Conservation (phyloP, 2,329 filamentous ascomycete genomes). For the Thermothelomyces thermophilus region DNA sequence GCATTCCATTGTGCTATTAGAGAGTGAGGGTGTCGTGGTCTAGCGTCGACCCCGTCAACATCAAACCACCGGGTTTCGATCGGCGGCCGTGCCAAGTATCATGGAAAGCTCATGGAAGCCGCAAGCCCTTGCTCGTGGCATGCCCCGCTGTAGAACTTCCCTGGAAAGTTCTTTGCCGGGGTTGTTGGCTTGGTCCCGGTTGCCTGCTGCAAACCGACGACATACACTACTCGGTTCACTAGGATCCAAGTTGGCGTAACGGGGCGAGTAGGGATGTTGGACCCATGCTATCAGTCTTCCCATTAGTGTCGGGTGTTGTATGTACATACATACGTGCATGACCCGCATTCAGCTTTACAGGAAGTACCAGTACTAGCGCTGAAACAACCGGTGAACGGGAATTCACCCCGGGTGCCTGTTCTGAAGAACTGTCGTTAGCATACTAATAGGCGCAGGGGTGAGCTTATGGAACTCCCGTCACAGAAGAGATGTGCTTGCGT, state of each 20-base stretch:
- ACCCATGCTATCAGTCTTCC: neutral
- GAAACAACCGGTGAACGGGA: too few species aligned
- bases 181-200: neutral
- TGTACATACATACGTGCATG: too few species aligned
- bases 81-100: neutral
- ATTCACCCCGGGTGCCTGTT: too few species aligned
- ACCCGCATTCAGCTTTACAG: too few species aligned
- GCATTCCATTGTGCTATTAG: neutral
- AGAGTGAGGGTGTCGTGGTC: neutral
- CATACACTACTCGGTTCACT: too few species aligned
- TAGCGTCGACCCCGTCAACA: neutral
- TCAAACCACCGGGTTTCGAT: neutral
- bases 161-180: conserved; percentile 11
- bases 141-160: conserved; percentile 8
- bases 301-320: too few species aligned
- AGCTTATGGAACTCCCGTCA: neutral
- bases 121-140: neutral
- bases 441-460: neutral
- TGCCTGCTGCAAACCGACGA: neutral
- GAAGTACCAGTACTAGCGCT: too few species aligned
- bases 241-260: too few species aligned
- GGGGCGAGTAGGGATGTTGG: neutral
- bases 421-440: neutral
- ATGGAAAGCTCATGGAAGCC: conserved; percentile 1
- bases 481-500: neutral